These are phyloP conservation scores for Aspergillus bertholletiae DNA, from an alignment of 495 filamentous ascomycete genomes.

Conservation along the genomic window DNA sequence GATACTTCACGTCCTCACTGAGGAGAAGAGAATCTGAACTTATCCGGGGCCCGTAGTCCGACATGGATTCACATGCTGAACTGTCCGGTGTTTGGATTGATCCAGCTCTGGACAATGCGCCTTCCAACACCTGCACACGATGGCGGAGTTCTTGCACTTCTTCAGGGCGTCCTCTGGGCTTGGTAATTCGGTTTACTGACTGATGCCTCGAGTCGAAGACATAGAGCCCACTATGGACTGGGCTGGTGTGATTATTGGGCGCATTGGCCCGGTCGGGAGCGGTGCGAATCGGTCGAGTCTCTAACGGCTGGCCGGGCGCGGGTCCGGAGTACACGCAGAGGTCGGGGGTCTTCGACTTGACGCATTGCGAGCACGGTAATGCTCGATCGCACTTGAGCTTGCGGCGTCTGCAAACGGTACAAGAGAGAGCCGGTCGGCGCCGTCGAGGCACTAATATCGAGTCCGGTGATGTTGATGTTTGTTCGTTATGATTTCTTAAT, in stretches of 20 bases:
- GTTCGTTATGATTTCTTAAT: neutral
- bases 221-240: conserved; percentile 27
- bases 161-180: conserved; percentile 23
- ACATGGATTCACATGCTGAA: conserved; percentile 20
- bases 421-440: conserved; percentile 38
- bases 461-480: conserved; percentile 8
- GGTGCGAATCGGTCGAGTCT: conserved; percentile 11
- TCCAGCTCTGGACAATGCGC: conserved; percentile 22
- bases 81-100: conserved; percentile 27
- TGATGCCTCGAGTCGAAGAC: conserved; percentile 39
- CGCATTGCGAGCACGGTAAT: conserved; percentile 63
- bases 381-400: conserved; percentile 70
- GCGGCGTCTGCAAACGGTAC: conserved; percentile 55
- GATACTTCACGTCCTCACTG: conserved; percentile 29
- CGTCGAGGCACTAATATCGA: conserved; percentile 28
- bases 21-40: conserved; percentile 21
- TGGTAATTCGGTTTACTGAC: conserved; percentile 24
- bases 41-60: conserved; percentile 15
- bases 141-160: conserved; percentile 33
- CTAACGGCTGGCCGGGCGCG: conserved; percentile 12
- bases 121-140: conserved; percentile 29
- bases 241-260: conserved; percentile 13
- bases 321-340: conserved; percentile 33
- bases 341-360: conserved; percentile 42
- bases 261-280: conserved; percentile 14